Evolutionary conservation across 495 filamentous ascomycete species (phyloP).

Genomic region (Poronia punctata): DNA sequence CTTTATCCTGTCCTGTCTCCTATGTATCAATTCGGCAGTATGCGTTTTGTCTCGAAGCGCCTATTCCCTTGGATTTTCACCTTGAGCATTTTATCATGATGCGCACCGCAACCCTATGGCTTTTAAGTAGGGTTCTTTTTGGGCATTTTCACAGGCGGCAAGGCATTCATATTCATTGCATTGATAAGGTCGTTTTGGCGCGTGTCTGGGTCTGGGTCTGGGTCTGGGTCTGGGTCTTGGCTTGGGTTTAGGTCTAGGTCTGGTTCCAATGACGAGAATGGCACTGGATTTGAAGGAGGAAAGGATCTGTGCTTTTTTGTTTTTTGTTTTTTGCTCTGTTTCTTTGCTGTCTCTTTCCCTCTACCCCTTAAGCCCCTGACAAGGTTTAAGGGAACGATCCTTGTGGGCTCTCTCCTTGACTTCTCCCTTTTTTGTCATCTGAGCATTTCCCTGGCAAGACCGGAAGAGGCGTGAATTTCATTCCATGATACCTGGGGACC

Average conservation of each 20-base stretch:
- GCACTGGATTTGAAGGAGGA: background rate
- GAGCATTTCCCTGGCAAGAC: conserved; percentile 16
- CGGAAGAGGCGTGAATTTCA: conserved; percentile 15
- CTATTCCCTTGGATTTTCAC: conserved; percentile 22
- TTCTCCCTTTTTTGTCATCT: conserved; percentile 11
- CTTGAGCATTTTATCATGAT: conserved; percentile 15
- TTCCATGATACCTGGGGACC: conserved; percentile 29
- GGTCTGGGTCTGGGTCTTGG: conserved; percentile 1
- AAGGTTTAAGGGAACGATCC: background rate
- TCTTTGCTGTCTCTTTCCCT: background rate
- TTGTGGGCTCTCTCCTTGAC: too few species aligned
- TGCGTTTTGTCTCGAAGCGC: conserved; percentile 13
- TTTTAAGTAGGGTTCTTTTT: conserved; percentile 15
- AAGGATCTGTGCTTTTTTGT: conserved; percentile 4
- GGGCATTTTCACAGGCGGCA: conserved; percentile 16
- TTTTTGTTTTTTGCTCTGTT: conserved; percentile 8
- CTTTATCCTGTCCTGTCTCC: conserved; percentile 3
- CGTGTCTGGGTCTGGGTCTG: conserved; percentile 1
- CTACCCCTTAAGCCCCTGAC: conserved; percentile 1
- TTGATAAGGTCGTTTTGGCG: conserved; percentile 15
- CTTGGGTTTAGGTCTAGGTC: conserved; percentile 8
- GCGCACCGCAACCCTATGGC: conserved; percentile 9
- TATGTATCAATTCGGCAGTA: background rate
- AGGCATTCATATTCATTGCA: conserved; percentile 15
- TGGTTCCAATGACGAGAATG: conserved; percentile 6